Evolutionary conservation across 2,329 filamentous ascomycete species (phyloP), one percentile per base, ranked within the genome.

Genomic region (Fonsecaea nubica): DNA sequence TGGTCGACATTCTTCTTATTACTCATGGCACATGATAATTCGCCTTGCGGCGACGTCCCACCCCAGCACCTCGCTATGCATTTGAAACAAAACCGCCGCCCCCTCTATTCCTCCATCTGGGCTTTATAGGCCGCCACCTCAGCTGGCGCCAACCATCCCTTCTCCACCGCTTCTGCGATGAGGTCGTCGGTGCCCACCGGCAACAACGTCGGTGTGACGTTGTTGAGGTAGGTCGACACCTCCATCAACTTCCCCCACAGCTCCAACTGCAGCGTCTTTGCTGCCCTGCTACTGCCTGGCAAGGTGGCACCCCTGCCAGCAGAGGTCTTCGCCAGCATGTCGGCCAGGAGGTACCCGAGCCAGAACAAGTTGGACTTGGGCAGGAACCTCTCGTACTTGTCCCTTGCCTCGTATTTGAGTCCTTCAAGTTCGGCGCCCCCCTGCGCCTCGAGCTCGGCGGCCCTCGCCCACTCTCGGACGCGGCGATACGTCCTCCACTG

Each of bases 351-450:
- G 72, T 88, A 88, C 58, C 87, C 83, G 25, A 88, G 76, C 88
- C 88, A 90, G 13, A 89, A 79, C 13, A 89, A 78, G 70, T 90
- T 90, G 2, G 87, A 89, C 63, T 82, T 80, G 2, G 88, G 87
- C 45, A 84, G 81, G 74, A 85, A 89, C 35, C 80, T 75, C 10
- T 78, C 75, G 87, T 87, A 90, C 50, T 82, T 77, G 63, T 70
- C 56, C 33, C 54, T 59, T 73, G 30, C 73, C 70, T 69, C 79
- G 76, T 40, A 77, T 75, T 4, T 75, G 75, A 5, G 78, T 73
- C 55, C 78, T 75, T 62, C 76, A 72, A 13, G 68, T 57, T n/a
- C 72, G 68, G 40, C 72, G 64, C 0, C 69, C 48, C 13, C 75
- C 72, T 54, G 75, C 71, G 9, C 69, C 71, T 9, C 71, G 53